phyloP scores from a whole-genome alignment of 768 basidiomycete species.

The Leccinellum luteum region DNA sequence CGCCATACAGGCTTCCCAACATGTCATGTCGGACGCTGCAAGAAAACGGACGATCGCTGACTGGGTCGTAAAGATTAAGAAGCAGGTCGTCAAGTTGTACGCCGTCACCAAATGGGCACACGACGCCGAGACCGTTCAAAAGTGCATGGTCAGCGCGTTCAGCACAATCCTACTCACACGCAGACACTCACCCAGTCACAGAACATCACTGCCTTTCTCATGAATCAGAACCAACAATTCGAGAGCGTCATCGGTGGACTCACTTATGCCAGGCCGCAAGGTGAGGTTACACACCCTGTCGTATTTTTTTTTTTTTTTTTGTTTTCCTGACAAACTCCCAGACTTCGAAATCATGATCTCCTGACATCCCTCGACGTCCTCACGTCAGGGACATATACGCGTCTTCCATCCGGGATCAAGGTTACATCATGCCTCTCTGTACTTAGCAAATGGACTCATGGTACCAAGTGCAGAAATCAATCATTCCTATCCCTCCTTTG shows the following conservation, averaged over 20 bases:
- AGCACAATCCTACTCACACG: background rate
- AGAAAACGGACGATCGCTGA: conserved; percentile 82
- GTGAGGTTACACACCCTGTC: conserved; percentile 37
- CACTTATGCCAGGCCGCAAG: conserved; percentile 68
- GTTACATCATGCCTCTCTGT: conserved; percentile 37
- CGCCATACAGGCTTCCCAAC: conserved; percentile 58
- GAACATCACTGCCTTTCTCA: conserved; percentile 87
- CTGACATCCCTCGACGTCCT: conserved; percentile 89
- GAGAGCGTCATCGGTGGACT: conserved; percentile 64
- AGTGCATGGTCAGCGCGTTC: conserved; percentile 64
- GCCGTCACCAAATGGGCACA: conserved; percentile 86
- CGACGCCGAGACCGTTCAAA: conserved; percentile 80
- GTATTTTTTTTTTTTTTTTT: background rate
- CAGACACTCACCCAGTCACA: conserved; percentile 27
- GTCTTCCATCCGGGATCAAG: conserved; percentile 80
- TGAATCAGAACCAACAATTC: conserved; percentile 84
- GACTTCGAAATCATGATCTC: conserved; percentile 91
- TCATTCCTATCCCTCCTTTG: conserved; percentile 63
- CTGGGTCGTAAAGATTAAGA: conserved; percentile 88
- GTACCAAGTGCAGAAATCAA: conserved; percentile 52
- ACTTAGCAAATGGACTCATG: conserved; percentile 20
- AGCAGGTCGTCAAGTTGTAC: conserved; percentile 86
- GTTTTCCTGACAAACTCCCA: conserved; percentile 26
- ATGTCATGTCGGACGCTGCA: conserved; percentile 81
- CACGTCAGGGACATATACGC: conserved; percentile 79